Conservation (phyloP, 1,139 yeast genomes). For the Geotrichum reessii region DNA sequence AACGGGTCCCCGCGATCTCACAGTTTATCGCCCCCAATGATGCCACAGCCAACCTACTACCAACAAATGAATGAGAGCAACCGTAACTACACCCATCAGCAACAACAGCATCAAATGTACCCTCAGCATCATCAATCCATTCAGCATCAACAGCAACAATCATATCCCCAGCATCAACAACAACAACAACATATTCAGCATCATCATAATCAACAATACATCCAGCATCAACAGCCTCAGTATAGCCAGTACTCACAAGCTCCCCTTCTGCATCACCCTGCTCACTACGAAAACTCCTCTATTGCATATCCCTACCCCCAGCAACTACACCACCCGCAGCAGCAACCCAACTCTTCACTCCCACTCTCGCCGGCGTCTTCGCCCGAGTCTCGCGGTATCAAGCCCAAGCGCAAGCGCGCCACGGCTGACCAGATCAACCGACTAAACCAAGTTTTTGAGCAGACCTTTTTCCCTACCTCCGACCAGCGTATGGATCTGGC, state of each 20-base stretch:
- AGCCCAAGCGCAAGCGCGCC: slow-evolving; percentile 38
- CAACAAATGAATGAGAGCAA: neutral
- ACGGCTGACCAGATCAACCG: slow-evolving; percentile 34
- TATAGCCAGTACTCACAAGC: neutral
- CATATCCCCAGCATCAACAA: slow-evolving; percentile 1
- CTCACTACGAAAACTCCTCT: neutral
- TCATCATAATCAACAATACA: neutral
- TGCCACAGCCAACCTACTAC: slow-evolving; percentile 2
- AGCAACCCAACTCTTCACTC: neutral
- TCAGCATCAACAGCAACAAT: slow-evolving; percentile 7
- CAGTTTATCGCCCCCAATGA: neutral
- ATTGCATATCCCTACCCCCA: neutral
- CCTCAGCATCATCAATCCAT: too few species aligned
- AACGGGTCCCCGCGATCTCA: neutral
- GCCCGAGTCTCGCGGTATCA: slow-evolving; percentile 20
- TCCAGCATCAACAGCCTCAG: neutral
- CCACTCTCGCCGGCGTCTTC: neutral
- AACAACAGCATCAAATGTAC: too few species aligned
- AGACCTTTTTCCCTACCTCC: slow-evolving; percentile 38
- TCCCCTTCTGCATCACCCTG: neutral
- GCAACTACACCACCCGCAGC: neutral
- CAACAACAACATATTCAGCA: neutral
- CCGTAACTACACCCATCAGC: neutral
- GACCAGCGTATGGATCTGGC: slow-evolving; percentile 36
- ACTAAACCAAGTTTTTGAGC: slow-evolving; percentile 34